These are phyloP conservation scores for Grammothele lineata DNA, from an alignment of 768 basidiomycete genomes.

Conservation along the genomic window DNA sequence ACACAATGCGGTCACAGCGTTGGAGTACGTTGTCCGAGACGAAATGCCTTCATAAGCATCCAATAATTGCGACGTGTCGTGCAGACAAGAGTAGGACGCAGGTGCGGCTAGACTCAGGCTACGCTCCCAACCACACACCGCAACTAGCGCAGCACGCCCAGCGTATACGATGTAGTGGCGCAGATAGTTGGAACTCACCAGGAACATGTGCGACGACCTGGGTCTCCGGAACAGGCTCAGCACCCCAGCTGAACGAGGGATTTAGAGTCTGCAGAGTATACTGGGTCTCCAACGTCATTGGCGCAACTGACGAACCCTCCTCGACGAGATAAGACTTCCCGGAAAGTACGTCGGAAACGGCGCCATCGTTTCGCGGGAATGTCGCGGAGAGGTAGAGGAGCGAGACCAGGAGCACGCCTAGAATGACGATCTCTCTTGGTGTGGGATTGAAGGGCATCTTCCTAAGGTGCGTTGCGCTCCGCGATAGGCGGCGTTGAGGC, in stretches of 20 bases:
- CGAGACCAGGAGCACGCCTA: not conserved
- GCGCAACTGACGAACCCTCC: conserved; percentile 3
- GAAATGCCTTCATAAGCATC: not conserved
- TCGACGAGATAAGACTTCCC: not conserved
- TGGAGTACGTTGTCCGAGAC: too few species aligned
- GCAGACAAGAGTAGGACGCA: too few species aligned
- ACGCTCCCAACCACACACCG: too few species aligned
- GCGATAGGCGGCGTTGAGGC: too few species aligned
- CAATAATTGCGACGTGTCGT: too few species aligned
- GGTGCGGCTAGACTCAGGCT: too few species aligned
- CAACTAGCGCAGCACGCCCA: too few species aligned
- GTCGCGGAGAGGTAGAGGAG: conserved; percentile 6
- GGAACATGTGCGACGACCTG: conserved; percentile 62
- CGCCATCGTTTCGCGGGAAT: conserved; percentile 1
- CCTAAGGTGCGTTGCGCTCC: too few species aligned
- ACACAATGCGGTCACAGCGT: too few species aligned
- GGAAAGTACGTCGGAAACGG: conserved; percentile 7
- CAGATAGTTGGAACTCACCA: conserved; percentile 22
- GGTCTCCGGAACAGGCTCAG: conserved; percentile 47
- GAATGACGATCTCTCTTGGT: not conserved
- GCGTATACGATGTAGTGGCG: too few species aligned
- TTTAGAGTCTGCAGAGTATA: conserved; percentile 23
- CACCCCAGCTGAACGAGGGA: conserved; percentile 23
- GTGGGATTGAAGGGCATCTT: not conserved
- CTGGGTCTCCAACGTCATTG: conserved; percentile 22